phyloP scores from a whole-genome alignment of 805 yeast genomes.

The Citeromyces matritensis region DNA sequence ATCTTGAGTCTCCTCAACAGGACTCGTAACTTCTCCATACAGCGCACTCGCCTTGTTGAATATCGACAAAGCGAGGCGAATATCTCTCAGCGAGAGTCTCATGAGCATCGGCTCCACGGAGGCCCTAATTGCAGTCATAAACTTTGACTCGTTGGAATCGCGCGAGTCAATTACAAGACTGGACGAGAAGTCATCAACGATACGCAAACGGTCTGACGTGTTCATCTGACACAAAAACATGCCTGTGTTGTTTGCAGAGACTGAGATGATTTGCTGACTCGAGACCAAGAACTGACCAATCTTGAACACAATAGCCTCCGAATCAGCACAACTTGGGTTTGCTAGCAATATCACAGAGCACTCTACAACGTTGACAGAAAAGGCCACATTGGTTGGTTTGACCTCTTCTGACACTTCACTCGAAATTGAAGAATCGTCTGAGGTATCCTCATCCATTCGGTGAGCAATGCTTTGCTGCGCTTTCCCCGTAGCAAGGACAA shows the following conservation, averaged over 20 bases:
- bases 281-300: slow-evolving; percentile 65
- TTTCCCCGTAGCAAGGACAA: slow-evolving; percentile 19
- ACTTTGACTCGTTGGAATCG: slow-evolving; percentile 41
- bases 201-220: slow-evolving; percentile 48
- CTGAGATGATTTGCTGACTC: slow-evolving; percentile 47
- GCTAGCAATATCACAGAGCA: slow-evolving; percentile 72
- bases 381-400: slow-evolving; percentile 19
- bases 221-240: slow-evolving; percentile 76
- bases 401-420: slow-evolving; percentile 3
- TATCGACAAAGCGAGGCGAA: slow-evolving; percentile 61
- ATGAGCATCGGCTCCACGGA: slow-evolving; percentile 70
- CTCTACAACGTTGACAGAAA: slow-evolving; percentile 55
- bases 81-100: slow-evolving; percentile 78
- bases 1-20: slow-evolving; percentile 6
- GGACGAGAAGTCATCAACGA: slow-evolving; percentile 81
- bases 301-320: slow-evolving; percentile 86
- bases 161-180: slow-evolving; percentile 60
- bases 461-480: neutral
- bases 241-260: slow-evolving; percentile 69
- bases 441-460: neutral
- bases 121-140: slow-evolving; percentile 48
- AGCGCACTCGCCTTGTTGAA: slow-evolving; percentile 55
- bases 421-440: neutral
- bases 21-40: slow-evolving; percentile 13
- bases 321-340: slow-evolving; percentile 48